Percentiles rank a stretch among this genome's conserved stretches.
phyloP scores from a whole-genome alignment of 805 yeast genomes.

The Lachancea fermentati region DNA sequence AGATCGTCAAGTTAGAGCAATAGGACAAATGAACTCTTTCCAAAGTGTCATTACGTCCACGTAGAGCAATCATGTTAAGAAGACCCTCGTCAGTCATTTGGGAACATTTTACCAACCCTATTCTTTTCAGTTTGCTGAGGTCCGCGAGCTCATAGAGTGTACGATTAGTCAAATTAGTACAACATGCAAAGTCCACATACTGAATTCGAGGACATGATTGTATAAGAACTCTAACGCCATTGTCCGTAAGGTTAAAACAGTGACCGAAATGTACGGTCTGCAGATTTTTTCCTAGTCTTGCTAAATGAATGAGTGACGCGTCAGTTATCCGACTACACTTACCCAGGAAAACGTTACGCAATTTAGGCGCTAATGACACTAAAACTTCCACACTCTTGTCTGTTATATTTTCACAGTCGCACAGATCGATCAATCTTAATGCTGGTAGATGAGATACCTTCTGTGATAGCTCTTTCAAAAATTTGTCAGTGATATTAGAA shows the following conservation, averaged over 20 bases:
- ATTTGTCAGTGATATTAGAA: conserved; percentile 58
- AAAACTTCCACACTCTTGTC: conserved; percentile 72
- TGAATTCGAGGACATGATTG: conserved; percentile 78
- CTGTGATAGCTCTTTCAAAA: conserved; percentile 39
- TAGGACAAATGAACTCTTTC: conserved; percentile 93
- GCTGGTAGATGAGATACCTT: conserved; percentile 43
- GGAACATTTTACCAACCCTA: conserved; percentile 88
- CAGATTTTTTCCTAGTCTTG: conserved; percentile 68
- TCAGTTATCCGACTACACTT: conserved; percentile 88
- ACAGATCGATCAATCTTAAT: conserved; percentile 75
- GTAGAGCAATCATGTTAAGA: conserved; percentile 55
- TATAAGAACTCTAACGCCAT: conserved; percentile 71
- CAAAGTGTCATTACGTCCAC: conserved; percentile 71
- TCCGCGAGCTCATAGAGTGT: conserved; percentile 71
- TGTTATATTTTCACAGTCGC: conserved; percentile 75
- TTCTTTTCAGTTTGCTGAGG: conserved; percentile 76
- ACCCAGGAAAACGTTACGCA: conserved; percentile 82
- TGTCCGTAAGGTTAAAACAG: conserved; percentile 84
- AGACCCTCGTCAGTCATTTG: conserved; percentile 84
- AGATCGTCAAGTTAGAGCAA: conserved; percentile 73
- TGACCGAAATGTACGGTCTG: conserved; percentile 93
- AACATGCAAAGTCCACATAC: conserved; percentile 92
- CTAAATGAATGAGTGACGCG: conserved; percentile 62
- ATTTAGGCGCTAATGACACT: conserved; percentile 71
- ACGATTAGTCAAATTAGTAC: conserved; percentile 80